These are phyloP conservation scores for Fusarium vanettenii DNA, from an alignment of 2,329 filamentous ascomycete species.

Conservation along the genomic window DNA sequence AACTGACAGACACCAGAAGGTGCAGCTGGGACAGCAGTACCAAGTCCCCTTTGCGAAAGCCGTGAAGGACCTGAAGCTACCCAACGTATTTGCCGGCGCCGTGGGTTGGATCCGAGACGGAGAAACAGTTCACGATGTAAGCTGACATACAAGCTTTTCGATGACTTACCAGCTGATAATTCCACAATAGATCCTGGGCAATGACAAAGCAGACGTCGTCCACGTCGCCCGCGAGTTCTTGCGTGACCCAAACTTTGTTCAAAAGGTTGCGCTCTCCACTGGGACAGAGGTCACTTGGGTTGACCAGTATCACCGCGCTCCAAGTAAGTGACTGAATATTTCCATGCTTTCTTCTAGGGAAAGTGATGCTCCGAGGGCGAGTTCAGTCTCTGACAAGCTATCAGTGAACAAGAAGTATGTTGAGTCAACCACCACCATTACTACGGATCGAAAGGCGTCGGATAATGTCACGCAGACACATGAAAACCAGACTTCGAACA, in stretches of 20 bases:
- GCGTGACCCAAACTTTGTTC: background rate
- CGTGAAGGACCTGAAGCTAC: background rate
- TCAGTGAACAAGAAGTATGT: background rate
- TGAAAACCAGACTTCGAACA: background rate
- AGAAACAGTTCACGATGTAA: background rate
- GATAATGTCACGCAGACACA: background rate
- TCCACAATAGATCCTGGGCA: background rate
- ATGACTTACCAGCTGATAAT: background rate
- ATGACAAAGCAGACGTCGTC: background rate
- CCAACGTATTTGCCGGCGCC: background rate
- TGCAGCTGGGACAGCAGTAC: background rate
- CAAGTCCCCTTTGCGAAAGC: background rate
- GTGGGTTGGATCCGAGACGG: background rate
- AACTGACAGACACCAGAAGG: background rate
- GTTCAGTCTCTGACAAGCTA: background rate
- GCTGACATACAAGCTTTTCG: background rate
- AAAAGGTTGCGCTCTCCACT: background rate
- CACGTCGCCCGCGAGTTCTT: background rate
- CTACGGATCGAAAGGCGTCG: background rate
- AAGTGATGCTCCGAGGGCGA: accelerated
- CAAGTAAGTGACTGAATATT: background rate
- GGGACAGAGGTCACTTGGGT: background rate
- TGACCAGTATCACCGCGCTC: background rate
- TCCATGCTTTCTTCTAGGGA: background rate
- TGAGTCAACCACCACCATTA: background rate